Evolutionary conservation across 208 protist species (phyloP).

Genomic region (Eutreptiella sp.): DNA sequence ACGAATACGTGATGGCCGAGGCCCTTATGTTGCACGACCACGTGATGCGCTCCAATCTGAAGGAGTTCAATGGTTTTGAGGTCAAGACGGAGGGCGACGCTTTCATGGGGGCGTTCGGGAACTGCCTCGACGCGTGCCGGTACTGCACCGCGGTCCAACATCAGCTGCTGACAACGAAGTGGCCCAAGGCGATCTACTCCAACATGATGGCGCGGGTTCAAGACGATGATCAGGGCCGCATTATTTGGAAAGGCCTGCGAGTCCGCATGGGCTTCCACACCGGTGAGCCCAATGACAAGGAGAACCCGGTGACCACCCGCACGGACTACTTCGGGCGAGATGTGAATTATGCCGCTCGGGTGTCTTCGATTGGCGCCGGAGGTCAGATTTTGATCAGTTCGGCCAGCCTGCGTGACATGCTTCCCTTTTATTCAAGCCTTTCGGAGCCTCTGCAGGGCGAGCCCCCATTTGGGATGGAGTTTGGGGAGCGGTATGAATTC

Average conservation of each 20-base stretch:
- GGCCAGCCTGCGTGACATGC: too few relatives aligned
- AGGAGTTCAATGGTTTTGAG: conserved; percentile 31
- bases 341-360: neutral
- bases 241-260: neutral
- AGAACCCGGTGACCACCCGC: neutral
- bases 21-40: conserved; percentile 24
- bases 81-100: conserved; percentile 39
- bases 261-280: neutral
- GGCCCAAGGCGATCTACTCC: conserved; percentile 1
- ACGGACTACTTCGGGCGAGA: neutral
- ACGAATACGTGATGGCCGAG: neutral
- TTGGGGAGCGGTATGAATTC: too few relatives aligned
- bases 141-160: conserved; percentile 14
- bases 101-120: conserved; percentile 30
- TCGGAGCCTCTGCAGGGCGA: too few relatives aligned
- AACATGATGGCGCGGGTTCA: neutral
- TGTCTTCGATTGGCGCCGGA: neutral
- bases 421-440: too few relatives aligned
- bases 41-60: conserved; percentile 13
- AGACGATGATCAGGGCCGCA: neutral
- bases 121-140: neutral
- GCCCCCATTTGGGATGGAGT: too few relatives aligned
- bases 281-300: neutral
- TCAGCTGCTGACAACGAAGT: conserved; percentile 7
- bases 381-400: neutral